Evolutionary conservation across 257 asterid genomes (phyloP).

Genomic region (Solanum dulcamara): DNA sequence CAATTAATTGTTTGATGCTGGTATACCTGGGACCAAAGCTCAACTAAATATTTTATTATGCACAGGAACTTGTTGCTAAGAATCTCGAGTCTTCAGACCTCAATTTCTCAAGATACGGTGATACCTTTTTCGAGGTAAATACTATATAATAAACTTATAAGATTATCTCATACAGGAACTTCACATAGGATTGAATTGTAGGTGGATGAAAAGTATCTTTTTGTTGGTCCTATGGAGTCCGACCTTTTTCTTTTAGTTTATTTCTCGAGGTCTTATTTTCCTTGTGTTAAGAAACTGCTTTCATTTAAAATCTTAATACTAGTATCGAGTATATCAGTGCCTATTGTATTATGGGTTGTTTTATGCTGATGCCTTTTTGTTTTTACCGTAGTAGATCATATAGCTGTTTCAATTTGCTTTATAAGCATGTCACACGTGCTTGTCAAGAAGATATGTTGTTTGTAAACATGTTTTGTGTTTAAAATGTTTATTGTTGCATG

Average conservation of each 20-base stretch:
- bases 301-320: not conserved
- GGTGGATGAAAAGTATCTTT: not conserved
- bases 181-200: not conserved
- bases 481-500: not conserved
- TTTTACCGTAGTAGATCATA: not conserved
- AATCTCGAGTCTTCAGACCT: constrained; percentile 77
- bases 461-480: not conserved
- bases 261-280: not conserved
- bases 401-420: not conserved
- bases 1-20: not conserved
- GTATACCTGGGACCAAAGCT: not conserved
- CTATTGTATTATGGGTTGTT: not conserved
- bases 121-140: constrained; percentile 83
- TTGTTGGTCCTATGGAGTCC: not conserved
- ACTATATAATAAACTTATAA: not conserved
- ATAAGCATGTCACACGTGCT: not conserved
- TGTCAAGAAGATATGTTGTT: not conserved
- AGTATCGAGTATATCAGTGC: not conserved
- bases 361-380: not conserved
- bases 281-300: not conserved
- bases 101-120: constrained; percentile 90
- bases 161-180: not conserved
- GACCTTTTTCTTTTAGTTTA: not conserved
- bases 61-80: constrained; percentile 90
- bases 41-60: not conserved